Evolutionary conservation across 495 filamentous ascomycete genomes (phyloP), one percentile per base, ranked within the genome.

Genomic region (Annulohypoxylon moriforme): DNA sequence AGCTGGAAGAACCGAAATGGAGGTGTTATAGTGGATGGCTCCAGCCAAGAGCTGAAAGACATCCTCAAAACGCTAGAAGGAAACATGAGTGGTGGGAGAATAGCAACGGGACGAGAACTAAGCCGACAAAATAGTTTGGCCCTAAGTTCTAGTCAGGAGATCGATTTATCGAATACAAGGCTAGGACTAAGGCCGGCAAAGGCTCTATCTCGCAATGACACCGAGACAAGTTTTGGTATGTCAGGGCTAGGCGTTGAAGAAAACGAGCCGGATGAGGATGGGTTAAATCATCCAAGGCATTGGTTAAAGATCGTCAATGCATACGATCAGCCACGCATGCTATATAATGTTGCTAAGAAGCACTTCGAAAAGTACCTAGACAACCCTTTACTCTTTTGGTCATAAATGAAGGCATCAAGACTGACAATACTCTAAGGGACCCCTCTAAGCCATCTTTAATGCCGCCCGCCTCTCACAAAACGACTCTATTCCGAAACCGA

Each of bases 341-440:
- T 89, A 22, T 99, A 97, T 78, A 97, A 97, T 74, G 85, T 89
- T 20, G 85, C 85, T 20, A 97, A 96, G 82, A 97, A 95, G 76
- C 91, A 97, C 74, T 98, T 99, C 74, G 94, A 98, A 71, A 88
- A 79, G 90, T 90, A 72, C 4, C 11, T 11, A 10, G 24, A 18
- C 14, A 16, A 6, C 13, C 20, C 34, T 9, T 27, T 4, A 40
- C 36, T 14, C 14, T 40, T 40, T 40, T n/a, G n/a, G n/a, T n/a
- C n/a, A n/a, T 40, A 40, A n/a, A n/a, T n/a, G n/a, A n/a, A 2
- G 9, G 4, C 20, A 58, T 14, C 1, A 44, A 61, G 14, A 25
- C 68, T 73, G 25, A 72, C 36, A 31, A 3, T 18, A 33, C 50
- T 33, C 64, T 0, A 69, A 89, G 86, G 74, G 81, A 87, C 24